Percentiles rank a stretch among this genome's conserved stretches.
These are phyloP conservation scores for Arthroderma sp. DNA, from an alignment of 2,329 filamentous ascomycete genomes.

Conservation along the genomic window DNA sequence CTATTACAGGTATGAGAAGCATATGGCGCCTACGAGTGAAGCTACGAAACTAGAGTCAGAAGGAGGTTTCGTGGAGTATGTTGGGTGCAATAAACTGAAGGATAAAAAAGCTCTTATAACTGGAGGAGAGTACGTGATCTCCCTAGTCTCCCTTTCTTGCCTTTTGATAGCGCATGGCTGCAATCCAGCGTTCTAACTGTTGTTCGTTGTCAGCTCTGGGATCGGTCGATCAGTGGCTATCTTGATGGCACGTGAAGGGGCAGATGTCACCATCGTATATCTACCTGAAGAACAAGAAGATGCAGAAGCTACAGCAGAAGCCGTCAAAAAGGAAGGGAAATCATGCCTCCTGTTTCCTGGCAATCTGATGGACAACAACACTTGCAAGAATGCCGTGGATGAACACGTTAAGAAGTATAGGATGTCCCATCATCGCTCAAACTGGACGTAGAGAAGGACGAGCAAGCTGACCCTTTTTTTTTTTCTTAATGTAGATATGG, in stretches of 20 bases:
- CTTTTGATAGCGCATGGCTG: background rate
- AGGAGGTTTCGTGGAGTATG: conserved; percentile 23
- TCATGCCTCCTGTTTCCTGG: conserved; percentile 37
- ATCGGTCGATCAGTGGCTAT: conserved; percentile 44
- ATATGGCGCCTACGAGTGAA: conserved; percentile 21
- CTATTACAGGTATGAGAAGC: conserved; percentile 8
- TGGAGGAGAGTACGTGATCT: conserved; percentile 38
- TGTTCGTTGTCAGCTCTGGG: conserved; percentile 30
- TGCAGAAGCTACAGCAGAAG: conserved; percentile 39
- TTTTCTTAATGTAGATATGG: conserved; percentile 20
- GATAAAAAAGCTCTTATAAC: conserved; percentile 42
- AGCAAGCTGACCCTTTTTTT: background rate
- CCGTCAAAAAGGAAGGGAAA: conserved; percentile 39
- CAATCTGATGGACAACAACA: conserved; percentile 38
- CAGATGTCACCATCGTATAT: conserved; percentile 43
- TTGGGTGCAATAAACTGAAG: conserved; percentile 37
- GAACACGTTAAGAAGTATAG: conserved; percentile 38
- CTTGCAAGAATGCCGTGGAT: conserved; percentile 39
- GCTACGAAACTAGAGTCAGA: conserved; percentile 20
- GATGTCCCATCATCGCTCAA: conserved; percentile 6
- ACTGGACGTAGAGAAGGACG: background rate
- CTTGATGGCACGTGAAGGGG: conserved; percentile 45
- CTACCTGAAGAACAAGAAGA: conserved; percentile 44
- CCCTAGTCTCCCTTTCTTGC: background rate
- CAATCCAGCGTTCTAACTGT: background rate